These are phyloP conservation scores for Holtermannia corniformis DNA, from an alignment of 768 basidiomycete genomes.

Conservation along the genomic window DNA sequence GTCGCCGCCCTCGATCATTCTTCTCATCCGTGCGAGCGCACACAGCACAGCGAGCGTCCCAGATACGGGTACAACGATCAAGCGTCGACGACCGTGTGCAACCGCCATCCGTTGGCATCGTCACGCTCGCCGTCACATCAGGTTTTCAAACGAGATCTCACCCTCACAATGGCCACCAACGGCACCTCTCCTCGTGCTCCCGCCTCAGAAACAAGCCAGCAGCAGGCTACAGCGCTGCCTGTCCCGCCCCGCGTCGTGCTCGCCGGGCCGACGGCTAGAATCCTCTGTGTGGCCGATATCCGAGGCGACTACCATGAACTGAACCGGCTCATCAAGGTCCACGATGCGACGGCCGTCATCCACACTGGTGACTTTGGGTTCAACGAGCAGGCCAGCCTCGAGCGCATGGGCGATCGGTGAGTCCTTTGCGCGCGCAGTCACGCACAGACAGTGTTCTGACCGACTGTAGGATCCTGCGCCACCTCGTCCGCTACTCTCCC, in stretches of 20 bases:
- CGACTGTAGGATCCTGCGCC: conserved; percentile 61
- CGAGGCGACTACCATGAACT: conserved; percentile 56
- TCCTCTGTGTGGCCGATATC: conserved; percentile 85
- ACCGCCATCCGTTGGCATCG: no score
- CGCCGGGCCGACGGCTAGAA: conserved; percentile 44
- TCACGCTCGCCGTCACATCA: no score
- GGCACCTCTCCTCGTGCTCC: not conserved
- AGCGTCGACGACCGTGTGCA: no score
- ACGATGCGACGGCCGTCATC: conserved; percentile 82
- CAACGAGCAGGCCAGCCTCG: conserved; percentile 72
- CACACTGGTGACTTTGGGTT: conserved; percentile 99
- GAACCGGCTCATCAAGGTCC: conserved; percentile 81
- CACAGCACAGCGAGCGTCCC: no score
- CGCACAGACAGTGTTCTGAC: conserved; percentile 5
- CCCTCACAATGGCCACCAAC: not conserved
- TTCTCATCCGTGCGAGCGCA: no score
- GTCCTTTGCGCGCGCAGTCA: conserved; percentile 13
- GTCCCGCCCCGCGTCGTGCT: conserved; percentile 26
- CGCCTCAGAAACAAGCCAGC: conserved; percentile 16
- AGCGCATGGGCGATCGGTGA: conserved; percentile 79
- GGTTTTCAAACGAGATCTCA: no score
- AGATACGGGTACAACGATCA: no score
- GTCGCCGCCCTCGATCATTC: no score
- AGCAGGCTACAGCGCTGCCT: conserved; percentile 11
- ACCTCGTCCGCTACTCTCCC: conserved; percentile 92